Evolutionary conservation across 371 early-diverging fungal genomes (phyloP).

Genomic region (Mortierella sp.): DNA sequence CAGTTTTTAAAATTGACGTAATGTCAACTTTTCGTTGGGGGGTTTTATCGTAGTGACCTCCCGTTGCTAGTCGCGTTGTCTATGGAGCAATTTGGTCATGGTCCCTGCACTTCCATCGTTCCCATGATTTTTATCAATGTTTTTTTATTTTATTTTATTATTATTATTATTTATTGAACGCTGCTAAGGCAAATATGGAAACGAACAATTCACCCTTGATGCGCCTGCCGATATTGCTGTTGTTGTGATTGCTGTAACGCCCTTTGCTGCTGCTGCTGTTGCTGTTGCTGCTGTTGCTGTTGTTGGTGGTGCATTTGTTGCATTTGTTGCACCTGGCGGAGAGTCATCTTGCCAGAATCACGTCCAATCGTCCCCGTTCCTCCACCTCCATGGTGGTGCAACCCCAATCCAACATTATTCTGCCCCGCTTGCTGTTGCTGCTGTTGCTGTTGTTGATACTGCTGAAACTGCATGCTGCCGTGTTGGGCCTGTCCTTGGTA

Average conservation of each 20-base stretch:
- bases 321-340: conserved; percentile 49
- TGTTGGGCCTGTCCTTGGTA: conserved; percentile 7
- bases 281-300: conserved; percentile 41
- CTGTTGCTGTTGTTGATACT: conserved; percentile 15
- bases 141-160: too few species aligned
- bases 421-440: conserved; percentile 22
- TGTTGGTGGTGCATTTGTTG: conserved; percentile 44
- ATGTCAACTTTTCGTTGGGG: too few species aligned
- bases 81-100: too few species aligned
- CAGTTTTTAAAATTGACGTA: too few species aligned
- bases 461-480: background rate
- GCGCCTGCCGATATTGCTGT: conserved; percentile 18
- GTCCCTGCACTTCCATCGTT: too few species aligned
- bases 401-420: conserved; percentile 17
- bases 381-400: conserved; percentile 13
- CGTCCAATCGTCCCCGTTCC: conserved; percentile 35
- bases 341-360: conserved; percentile 45
- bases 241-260: conserved; percentile 13
- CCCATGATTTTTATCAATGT: too few species aligned
- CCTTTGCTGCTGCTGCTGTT: conserved; percentile 24
- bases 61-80: too few species aligned
- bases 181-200: background rate
- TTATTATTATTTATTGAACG: background rate
- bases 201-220: conserved; percentile 3
- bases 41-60: too few species aligned